phyloP scores from a whole-genome alignment of 1,284 basidiomycete species.

The Laetiporus sulphureus region DNA sequence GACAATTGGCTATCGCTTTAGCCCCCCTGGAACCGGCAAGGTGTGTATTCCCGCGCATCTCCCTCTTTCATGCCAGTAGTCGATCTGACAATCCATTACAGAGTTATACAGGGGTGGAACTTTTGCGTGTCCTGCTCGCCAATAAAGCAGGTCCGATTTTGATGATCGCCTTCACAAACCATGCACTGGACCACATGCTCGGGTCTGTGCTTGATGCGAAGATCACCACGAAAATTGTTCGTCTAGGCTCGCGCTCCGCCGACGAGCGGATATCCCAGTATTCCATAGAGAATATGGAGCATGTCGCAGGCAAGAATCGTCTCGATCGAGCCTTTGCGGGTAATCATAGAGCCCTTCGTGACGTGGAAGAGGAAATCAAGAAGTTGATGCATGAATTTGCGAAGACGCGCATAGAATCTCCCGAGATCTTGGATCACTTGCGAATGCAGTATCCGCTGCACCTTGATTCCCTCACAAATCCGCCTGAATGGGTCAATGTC shows the following conservation, averaged over 20 bases:
- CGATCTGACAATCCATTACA: slow-evolving; percentile 19
- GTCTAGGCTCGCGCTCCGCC: slow-evolving; percentile 53
- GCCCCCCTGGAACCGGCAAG: slow-evolving; percentile 75
- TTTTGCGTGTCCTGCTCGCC: slow-evolving; percentile 53
- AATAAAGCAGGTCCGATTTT: slow-evolving; percentile 50
- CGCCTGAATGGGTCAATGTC: slow-evolving; percentile 36
- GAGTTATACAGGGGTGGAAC: slow-evolving; percentile 63
- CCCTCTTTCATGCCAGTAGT: neutral
- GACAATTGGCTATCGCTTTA: slow-evolving; percentile 16
- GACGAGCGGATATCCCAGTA: slow-evolving; percentile 53
- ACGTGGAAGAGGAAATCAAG: slow-evolving; percentile 37
- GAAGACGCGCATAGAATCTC: slow-evolving; percentile 30
- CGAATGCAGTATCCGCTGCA: slow-evolving; percentile 36
- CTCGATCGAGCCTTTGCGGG: slow-evolving; percentile 28
- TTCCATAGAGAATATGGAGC: slow-evolving; percentile 52
- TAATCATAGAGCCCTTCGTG: slow-evolving; percentile 36
- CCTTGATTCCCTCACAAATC: slow-evolving; percentile 28
- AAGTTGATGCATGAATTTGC: slow-evolving; percentile 37
- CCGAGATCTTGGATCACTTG: slow-evolving; percentile 36
- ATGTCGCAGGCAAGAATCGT: slow-evolving; percentile 33
- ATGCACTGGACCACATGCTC: slow-evolving; percentile 68
- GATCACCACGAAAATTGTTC: slow-evolving; percentile 57
- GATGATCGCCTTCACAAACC: slow-evolving; percentile 71
- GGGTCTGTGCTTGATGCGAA: slow-evolving; percentile 49
- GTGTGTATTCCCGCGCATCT: slow-evolving; percentile 25